A percentile compares a stretch with the other conserved stretches of the same genome.
These are phyloP conservation scores for Leccinum obscurum DNA, from an alignment of 768 basidiomycete genomes.

Conservation along the genomic window DNA sequence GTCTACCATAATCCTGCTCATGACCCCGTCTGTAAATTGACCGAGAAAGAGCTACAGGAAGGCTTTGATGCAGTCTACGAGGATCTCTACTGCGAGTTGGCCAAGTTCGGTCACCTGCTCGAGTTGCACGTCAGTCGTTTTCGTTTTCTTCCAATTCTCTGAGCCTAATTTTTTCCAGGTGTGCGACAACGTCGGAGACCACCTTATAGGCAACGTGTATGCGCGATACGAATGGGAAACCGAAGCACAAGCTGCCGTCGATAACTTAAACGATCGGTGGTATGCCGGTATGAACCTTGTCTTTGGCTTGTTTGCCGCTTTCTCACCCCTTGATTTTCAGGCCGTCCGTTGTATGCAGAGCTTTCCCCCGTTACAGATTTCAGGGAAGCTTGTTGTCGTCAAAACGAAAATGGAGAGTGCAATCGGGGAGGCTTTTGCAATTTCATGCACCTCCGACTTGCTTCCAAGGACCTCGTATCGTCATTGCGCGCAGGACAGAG, in stretches of 20 bases:
- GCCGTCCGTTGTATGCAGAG: slow-evolving; percentile 94
- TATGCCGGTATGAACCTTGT: slow-evolving; percentile 71
- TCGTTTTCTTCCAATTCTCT: neutral
- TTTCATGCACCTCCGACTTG: slow-evolving; percentile 94
- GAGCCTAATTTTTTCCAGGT: slow-evolving; percentile 47
- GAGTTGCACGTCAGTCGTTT: slow-evolving; percentile 80
- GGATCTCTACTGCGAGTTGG: slow-evolving; percentile 91
- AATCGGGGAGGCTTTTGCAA: slow-evolving; percentile 99
- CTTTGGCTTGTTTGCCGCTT: neutral
- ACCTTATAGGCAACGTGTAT: slow-evolving; percentile 96
- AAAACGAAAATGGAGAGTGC: slow-evolving; percentile 98
- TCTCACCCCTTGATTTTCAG: slow-evolving; percentile 38
- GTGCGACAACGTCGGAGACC: slow-evolving; percentile 99
- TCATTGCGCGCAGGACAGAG: slow-evolving; percentile 81
- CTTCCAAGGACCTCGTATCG: slow-evolving; percentile 80
- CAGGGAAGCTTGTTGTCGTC: slow-evolving; percentile 96
- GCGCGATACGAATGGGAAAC: slow-evolving; percentile 99
- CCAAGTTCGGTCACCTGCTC: slow-evolving; percentile 92
- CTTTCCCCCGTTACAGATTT: slow-evolving; percentile 98
- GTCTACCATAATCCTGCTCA: slow-evolving; percentile 99
- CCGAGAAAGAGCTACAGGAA: slow-evolving; percentile 85
- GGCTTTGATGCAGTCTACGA: slow-evolving; percentile 95
- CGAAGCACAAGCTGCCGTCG: slow-evolving; percentile 91
- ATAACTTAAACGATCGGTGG: slow-evolving; percentile 94
- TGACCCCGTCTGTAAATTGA: slow-evolving; percentile 85